Percentiles rank a stretch among this genome's conserved stretches.
These are phyloP conservation scores for Daldinia vernicosa DNA, from an alignment of 495 filamentous ascomycete species.

Conservation along the genomic window DNA sequence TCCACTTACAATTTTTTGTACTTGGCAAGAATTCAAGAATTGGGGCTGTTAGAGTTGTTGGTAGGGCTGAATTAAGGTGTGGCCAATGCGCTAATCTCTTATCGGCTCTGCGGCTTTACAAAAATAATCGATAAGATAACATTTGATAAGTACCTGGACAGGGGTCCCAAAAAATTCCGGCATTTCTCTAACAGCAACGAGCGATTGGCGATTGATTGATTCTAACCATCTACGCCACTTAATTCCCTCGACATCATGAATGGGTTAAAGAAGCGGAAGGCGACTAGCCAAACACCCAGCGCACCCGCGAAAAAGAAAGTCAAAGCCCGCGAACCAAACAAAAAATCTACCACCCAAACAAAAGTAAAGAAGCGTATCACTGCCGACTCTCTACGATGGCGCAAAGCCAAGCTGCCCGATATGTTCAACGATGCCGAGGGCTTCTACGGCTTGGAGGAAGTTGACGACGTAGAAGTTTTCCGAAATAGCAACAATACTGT, in stretches of 20 bases:
- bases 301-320: conserved; percentile 59
- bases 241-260: conserved; percentile 41
- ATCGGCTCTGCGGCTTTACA: not conserved
- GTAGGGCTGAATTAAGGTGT: conserved; percentile 44
- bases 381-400: conserved; percentile 82
- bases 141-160: conserved; percentile 4
- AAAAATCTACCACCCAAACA: conserved; percentile 21
- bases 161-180: conserved; percentile 41
- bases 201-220: conserved; percentile 11
- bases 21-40: no score
- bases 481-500: conserved; percentile 60
- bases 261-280: conserved; percentile 57
- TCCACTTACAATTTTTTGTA: conserved; percentile 17
- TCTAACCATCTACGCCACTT: not conserved
- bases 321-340: conserved; percentile 46
- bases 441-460: conserved; percentile 92
- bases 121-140: conserved; percentile 17
- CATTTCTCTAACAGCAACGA: conserved; percentile 7
- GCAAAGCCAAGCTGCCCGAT: conserved; percentile 82
- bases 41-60: not conserved
- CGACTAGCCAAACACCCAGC: conserved; percentile 42
- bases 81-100: conserved; percentile 17
- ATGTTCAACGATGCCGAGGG: conserved; percentile 91
- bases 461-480: conserved; percentile 87
- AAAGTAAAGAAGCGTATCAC: conserved; percentile 49